Evolutionary conservation across 345 rosid species (phyloP).

Genomic region (Citrus medica): DNA sequence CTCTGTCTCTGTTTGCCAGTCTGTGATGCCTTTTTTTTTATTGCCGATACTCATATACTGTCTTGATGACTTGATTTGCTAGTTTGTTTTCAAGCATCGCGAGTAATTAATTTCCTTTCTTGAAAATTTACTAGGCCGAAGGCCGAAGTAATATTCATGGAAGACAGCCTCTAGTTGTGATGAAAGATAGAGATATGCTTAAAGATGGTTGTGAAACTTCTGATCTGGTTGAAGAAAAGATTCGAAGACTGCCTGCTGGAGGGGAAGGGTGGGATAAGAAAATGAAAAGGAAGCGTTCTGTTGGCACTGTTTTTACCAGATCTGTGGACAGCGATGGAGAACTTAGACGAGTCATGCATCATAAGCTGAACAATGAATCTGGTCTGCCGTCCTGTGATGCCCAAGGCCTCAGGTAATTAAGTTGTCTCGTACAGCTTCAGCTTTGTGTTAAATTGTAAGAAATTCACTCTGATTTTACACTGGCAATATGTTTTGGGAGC

Average conservation of each 20-base stretch:
- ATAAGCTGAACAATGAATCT: slow-evolving; percentile 36
- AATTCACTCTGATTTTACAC: not conserved
- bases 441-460: not conserved
- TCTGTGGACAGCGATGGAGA: slow-evolving; percentile 44
- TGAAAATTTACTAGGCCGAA: slow-evolving; percentile 34
- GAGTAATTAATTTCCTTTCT: not conserved
- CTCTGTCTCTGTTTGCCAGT: not conserved
- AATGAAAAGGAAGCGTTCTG: slow-evolving; percentile 53
- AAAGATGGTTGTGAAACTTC: slow-evolving; percentile 41
- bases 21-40: not conserved
- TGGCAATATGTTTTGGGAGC: not conserved
- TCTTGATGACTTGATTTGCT: not conserved
- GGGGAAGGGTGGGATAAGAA: slow-evolving; percentile 65
- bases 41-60: not conserved
- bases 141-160: slow-evolving; percentile 28
- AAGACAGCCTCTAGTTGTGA: slow-evolving; percentile 35
- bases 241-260: slow-evolving; percentile 46
- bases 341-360: slow-evolving; percentile 31
- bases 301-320: slow-evolving; percentile 39
- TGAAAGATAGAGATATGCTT: slow-evolving; percentile 42
- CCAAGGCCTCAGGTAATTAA: slow-evolving; percentile 42
- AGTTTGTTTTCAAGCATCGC: not conserved
- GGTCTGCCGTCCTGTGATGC: slow-evolving; percentile 35
- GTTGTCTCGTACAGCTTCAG: not conserved
- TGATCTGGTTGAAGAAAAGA: slow-evolving; percentile 45